These are phyloP conservation scores for Phlebiopsis gigantea DNA, from an alignment of 768 basidiomycete genomes.

Conservation along the genomic window DNA sequence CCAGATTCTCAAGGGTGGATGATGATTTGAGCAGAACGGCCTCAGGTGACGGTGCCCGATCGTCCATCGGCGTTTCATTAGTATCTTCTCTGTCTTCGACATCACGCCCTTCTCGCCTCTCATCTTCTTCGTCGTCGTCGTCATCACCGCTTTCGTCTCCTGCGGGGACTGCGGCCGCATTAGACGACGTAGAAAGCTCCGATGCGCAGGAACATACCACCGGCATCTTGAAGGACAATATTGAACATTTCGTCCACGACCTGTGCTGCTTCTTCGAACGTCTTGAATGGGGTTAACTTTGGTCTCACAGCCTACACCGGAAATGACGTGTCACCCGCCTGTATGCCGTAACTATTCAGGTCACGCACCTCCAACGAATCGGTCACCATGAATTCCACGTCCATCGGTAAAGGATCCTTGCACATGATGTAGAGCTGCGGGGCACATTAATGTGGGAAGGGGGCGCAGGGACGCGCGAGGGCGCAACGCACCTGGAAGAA, in stretches of 20 bases:
- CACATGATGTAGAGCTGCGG: slow-evolving; percentile 78
- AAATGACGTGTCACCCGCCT: slow-evolving; percentile 4
- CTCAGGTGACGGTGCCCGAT: slow-evolving; percentile 82
- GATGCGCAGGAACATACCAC: slow-evolving; percentile 35
- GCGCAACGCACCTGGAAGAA: slow-evolving; percentile 78
- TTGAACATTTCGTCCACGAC: slow-evolving; percentile 91
- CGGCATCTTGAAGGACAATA: slow-evolving; percentile 53
- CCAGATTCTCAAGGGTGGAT: slow-evolving; percentile 61
- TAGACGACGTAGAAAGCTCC: slow-evolving; percentile 14
- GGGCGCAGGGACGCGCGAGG: background rate
- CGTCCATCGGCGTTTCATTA: slow-evolving; percentile 50
- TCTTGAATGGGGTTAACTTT: slow-evolving; percentile 64
- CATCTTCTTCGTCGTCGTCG: slow-evolving; percentile 37
- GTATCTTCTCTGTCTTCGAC: slow-evolving; percentile 61
- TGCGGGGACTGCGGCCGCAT: slow-evolving; percentile 22
- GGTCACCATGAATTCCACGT: slow-evolving; percentile 93
- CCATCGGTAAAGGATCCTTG: slow-evolving; percentile 91
- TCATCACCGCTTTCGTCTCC: slow-evolving; percentile 59
- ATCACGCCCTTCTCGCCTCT: slow-evolving; percentile 43
- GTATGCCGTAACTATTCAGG: background rate
- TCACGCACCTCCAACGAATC: slow-evolving; percentile 82
- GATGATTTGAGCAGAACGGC: slow-evolving; percentile 61
- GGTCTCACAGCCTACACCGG: slow-evolving; percentile 73
- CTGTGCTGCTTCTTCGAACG: slow-evolving; percentile 76
- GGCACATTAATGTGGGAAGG: background rate